These are phyloP conservation scores for Geosiphon pyriformis DNA, from an alignment of 192 early-diverging fungal genomes.

Conservation along the genomic window DNA sequence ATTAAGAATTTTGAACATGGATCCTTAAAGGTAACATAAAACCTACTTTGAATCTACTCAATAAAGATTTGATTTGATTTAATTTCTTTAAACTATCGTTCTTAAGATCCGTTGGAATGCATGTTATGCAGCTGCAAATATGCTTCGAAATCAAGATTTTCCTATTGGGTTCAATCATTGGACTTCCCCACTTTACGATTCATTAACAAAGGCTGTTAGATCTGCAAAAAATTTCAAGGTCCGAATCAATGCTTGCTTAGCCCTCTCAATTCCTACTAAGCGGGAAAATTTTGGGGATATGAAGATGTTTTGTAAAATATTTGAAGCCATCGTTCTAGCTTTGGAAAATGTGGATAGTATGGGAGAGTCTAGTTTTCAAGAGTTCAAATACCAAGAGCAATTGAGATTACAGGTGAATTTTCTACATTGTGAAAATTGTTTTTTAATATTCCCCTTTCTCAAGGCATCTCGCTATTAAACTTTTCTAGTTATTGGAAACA, in stretches of 20 bases:
- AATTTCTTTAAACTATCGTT: neutral
- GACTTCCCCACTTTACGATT: constrained; percentile 45
- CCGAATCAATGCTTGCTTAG: constrained; percentile 61
- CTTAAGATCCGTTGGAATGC: constrained; percentile 73
- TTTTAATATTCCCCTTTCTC: neutral
- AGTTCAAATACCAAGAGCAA: constrained; percentile 26
- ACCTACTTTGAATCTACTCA: neutral
- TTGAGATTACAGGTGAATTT: constrained; percentile 16
- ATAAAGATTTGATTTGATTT: neutral
- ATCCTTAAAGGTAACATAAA: constrained; percentile 56
- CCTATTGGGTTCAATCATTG: constrained; percentile 52
- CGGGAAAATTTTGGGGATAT: constrained; percentile 39
- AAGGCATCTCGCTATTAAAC: neutral
- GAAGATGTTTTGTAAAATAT: constrained; percentile 27
- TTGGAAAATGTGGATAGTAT: constrained; percentile 34
- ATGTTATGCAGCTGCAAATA: constrained; percentile 62
- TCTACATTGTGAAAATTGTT: neutral
- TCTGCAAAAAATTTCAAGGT: constrained; percentile 75
- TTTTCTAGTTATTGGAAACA: constrained; percentile 3
- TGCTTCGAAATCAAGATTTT: constrained; percentile 47
- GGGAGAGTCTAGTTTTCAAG: constrained; percentile 8
- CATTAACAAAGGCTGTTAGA: constrained; percentile 46
- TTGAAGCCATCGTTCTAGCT: constrained; percentile 26
- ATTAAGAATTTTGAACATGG: constrained; percentile 60
- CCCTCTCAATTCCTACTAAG: constrained; percentile 35